Conservation (phyloP, 805 yeast species). For the Kluyveromyces aestuarii region DNA sequence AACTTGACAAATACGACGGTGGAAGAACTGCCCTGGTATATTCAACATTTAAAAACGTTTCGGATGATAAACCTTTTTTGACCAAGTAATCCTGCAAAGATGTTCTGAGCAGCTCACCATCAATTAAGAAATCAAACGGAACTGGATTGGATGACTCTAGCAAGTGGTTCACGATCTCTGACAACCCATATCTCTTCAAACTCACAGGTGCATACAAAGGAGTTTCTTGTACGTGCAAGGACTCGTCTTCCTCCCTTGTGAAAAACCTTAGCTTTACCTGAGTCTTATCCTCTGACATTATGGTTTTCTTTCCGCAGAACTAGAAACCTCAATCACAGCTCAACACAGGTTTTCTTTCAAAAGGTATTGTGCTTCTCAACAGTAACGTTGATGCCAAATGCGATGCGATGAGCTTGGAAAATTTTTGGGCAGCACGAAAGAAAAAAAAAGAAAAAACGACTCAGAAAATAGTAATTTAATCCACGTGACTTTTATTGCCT, state of each 20-base stretch:
- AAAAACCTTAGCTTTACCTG: conserved; percentile 76
- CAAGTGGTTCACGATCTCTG: conserved; percentile 91
- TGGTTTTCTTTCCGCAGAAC: background rate
- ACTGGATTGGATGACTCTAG: conserved; percentile 52
- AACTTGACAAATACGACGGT: conserved; percentile 84
- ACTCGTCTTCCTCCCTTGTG: conserved; percentile 75
- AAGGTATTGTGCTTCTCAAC: background rate
- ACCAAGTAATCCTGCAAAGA: conserved; percentile 74
- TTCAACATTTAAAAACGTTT: conserved; percentile 70
- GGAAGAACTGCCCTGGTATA: conserved; percentile 90
- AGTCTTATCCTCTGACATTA: conserved; percentile 32
- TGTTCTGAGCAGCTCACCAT: conserved; percentile 71
- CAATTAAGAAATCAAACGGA: conserved; percentile 88
- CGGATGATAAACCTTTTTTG: conserved; percentile 70
- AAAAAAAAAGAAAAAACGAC: background rate
- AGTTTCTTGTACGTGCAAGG: conserved; percentile 62
- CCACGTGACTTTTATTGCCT: background rate
- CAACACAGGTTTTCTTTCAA: background rate
- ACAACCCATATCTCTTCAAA: conserved; percentile 81
- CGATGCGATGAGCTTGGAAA: conserved; percentile 10
- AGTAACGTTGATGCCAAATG: background rate
- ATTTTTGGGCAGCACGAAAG: conserved; percentile 3
- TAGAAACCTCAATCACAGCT: background rate
- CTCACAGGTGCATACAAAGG: conserved; percentile 84
- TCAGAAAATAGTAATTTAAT: background rate